Evolutionary conservation across 257 asterid genomes (phyloP).

Genomic region (Perilla frutescens): DNA sequence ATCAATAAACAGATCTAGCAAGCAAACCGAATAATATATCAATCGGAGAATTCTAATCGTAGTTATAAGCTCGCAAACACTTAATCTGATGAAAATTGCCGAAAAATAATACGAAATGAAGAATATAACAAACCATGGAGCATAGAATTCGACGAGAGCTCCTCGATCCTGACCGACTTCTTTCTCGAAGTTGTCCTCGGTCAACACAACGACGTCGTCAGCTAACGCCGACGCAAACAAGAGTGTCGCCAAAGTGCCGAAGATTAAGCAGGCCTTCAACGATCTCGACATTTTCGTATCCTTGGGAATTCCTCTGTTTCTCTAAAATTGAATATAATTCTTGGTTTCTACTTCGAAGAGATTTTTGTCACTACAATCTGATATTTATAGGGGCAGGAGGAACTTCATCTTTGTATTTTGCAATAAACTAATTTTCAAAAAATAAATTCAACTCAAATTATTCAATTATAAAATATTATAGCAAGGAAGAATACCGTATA

Average conservation of each 20-base stretch:
- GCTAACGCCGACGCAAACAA: slow-evolving; percentile 55
- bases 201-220: slow-evolving; percentile 78
- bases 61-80: neutral
- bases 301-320: neutral
- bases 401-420: neutral
- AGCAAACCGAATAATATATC: neutral
- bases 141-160: slow-evolving; percentile 92
- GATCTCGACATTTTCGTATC: slow-evolving; percentile 51
- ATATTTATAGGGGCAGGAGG: slow-evolving; percentile 19
- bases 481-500: too few relatives aligned
- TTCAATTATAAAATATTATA: too few relatives aligned
- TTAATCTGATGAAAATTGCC: neutral
- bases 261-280: slow-evolving; percentile 41
- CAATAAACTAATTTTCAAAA: neutral
- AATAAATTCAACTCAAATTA: neutral
- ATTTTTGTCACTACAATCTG: neutral
- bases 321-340: neutral
- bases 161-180: slow-evolving; percentile 91
- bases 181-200: slow-evolving; percentile 81
- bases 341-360: slow-evolving; percentile 19
- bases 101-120: neutral
- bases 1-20: slow-evolving; percentile 35
- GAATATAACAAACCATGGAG: slow-evolving; percentile 67
- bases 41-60: neutral
- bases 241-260: slow-evolving; percentile 46